phyloP scores from a whole-genome alignment of 371 early-diverging fungal genomes.

The Circinella minor region DNA sequence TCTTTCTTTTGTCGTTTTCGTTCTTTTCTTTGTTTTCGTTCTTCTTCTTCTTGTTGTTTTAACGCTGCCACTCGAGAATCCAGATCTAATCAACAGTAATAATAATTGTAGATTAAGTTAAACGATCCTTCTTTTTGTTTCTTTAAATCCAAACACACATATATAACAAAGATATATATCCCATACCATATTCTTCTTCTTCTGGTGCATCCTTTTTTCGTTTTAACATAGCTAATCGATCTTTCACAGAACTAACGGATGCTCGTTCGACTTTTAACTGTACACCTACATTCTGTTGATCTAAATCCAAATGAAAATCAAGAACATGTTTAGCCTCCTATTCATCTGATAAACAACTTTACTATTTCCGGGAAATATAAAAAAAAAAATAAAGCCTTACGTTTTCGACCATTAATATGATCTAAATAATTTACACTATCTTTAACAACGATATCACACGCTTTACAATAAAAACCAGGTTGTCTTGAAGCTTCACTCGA shows the following conservation, averaged over 20 bases:
- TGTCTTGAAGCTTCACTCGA: slow-evolving; percentile 59
- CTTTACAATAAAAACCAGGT: slow-evolving; percentile 92
- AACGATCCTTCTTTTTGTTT: not conserved
- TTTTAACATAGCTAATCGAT: slow-evolving; percentile 59
- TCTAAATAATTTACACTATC: slow-evolving; percentile 88
- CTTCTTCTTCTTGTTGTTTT: slow-evolving; percentile 59
- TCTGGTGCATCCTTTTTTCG: slow-evolving; percentile 58
- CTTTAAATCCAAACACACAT: no score
- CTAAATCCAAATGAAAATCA: slow-evolving; percentile 24
- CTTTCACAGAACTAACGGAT: slow-evolving; percentile 53
- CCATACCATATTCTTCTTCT: slow-evolving; percentile 57
- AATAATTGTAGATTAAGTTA: not conserved
- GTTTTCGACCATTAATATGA: slow-evolving; percentile 90
- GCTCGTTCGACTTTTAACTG: slow-evolving; percentile 79
- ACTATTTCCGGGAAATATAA: not conserved
- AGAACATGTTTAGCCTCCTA: not conserved
- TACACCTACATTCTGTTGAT: slow-evolving; percentile 65
- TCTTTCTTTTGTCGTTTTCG: slow-evolving; percentile 59
- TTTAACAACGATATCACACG: slow-evolving; percentile 85
- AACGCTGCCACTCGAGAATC: slow-evolving; percentile 55
- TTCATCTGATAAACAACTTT: no score
- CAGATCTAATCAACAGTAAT: slow-evolving; percentile 39
- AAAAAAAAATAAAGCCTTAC: slow-evolving; percentile 41
- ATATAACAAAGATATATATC: no score
- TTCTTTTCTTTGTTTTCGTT: slow-evolving; percentile 48